These are phyloP conservation scores for Sorghum bicolor DNA, from an alignment of 176 grass and related monocot genomes.

Conservation along the genomic window DNA sequence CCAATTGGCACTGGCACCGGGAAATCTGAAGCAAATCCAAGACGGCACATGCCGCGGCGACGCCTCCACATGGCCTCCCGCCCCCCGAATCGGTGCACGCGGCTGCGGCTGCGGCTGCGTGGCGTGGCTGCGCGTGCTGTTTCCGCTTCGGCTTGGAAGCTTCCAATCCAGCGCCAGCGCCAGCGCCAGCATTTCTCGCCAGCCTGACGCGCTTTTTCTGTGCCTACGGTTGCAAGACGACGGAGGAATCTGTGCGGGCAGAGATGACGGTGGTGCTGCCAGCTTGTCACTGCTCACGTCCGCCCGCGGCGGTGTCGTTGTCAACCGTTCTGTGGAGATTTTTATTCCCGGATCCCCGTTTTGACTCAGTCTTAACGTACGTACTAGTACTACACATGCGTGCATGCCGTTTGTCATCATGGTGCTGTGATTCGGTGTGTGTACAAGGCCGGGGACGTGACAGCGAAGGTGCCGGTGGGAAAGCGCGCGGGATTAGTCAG, in stretches of 20 bases:
- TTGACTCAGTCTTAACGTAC: neutral
- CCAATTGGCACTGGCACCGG: neutral
- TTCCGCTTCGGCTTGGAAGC: neutral
- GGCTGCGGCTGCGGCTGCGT: too few species aligned
- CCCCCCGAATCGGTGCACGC: neutral
- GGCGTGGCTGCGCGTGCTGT: too few species aligned
- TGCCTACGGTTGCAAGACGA: neutral
- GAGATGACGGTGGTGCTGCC: too few species aligned
- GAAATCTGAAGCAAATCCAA: slow-evolving; percentile 15
- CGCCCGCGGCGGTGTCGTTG: too few species aligned
- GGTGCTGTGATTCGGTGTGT: too few species aligned
- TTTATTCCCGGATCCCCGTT: neutral
- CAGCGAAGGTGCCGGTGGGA: neutral
- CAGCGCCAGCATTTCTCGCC: neutral
- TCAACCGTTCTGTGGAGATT: too few species aligned
- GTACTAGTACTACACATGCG: too few species aligned
- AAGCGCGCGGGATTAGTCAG: neutral
- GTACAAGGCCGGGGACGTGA: neutral
- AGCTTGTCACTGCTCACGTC: too few species aligned
- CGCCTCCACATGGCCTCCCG: neutral
- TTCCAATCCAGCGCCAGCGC: neutral
- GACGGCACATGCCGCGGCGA: neutral
- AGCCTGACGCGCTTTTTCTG: neutral
- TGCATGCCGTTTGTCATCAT: too few species aligned
- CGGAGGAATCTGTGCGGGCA: neutral